phyloP scores from a whole-genome alignment of 768 basidiomycete genomes.

The Mycena galericulata region DNA sequence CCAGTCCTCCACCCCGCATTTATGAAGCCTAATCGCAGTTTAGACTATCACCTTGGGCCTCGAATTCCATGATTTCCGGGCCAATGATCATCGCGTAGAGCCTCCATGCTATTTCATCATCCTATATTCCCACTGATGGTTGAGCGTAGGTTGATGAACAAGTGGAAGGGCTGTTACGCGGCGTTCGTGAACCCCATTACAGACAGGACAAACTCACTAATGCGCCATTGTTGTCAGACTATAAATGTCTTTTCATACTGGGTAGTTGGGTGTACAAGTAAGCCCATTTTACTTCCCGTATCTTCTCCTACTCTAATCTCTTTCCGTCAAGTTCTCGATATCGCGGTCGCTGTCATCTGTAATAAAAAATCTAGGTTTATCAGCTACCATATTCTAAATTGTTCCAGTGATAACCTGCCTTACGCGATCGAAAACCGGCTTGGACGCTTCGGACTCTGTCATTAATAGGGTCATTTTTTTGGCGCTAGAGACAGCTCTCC shows the following conservation, averaged over 20 bases:
- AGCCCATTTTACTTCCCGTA: background rate
- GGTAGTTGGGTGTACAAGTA: slow-evolving; percentile 58
- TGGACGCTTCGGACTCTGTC: slow-evolving; percentile 47
- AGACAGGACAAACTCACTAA: background rate
- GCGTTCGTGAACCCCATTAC: slow-evolving; percentile 37
- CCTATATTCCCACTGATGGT: background rate
- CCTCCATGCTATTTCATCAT: background rate
- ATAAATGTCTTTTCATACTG: slow-evolving; percentile 58
- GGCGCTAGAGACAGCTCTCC: slow-evolving; percentile 47
- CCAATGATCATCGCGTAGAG: slow-evolving; percentile 1
- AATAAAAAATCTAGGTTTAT: background rate
- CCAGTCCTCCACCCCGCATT: background rate
- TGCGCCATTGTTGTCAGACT: slow-evolving; percentile 42
- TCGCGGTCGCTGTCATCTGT: slow-evolving; percentile 41
- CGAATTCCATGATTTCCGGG: slow-evolving; percentile 25
- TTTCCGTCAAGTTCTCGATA: slow-evolving; percentile 50
- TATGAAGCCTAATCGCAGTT: background rate
- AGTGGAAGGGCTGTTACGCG: slow-evolving; percentile 40
- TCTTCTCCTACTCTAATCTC: background rate
- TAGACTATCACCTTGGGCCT: slow-evolving; percentile 22
- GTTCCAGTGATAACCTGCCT: slow-evolving; percentile 28
- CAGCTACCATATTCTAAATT: background rate
- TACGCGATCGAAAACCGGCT: slow-evolving; percentile 44
- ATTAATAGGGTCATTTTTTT: slow-evolving; percentile 47
- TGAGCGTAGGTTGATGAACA: background rate